Conservation (phyloP, 495 filamentous ascomycete species). For the Aspergillus bertholletiae region DNA sequence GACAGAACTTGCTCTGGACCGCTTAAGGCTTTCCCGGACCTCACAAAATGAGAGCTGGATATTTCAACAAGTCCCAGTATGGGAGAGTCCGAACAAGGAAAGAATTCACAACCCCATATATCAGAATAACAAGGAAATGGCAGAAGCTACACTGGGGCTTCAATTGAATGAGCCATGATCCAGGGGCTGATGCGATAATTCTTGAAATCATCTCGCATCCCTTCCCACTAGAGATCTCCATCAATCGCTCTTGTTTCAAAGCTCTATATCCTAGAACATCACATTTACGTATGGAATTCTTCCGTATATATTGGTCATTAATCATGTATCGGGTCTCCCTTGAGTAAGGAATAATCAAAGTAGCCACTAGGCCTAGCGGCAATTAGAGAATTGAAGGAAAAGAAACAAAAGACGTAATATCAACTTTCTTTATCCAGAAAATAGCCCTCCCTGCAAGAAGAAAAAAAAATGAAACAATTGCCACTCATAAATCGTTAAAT, state of each 20-base stretch:
- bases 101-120: not conserved
- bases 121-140: not conserved
- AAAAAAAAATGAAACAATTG: not conserved
- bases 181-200: not conserved
- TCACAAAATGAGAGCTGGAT: too few relatives aligned
- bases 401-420: not conserved
- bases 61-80: too few relatives aligned
- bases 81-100: too few relatives aligned
- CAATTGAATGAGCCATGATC: not conserved
- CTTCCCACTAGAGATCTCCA: too few relatives aligned
- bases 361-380: not conserved
- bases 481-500: not conserved
- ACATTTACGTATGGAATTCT: too few relatives aligned
- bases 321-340: not conserved
- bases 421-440: not conserved
- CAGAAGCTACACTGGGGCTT: not conserved
- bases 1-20: too few relatives aligned
- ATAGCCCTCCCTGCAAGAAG: not conserved
- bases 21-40: too few relatives aligned
- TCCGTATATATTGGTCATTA: not conserved
- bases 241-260: too few relatives aligned
- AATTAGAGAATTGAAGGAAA: too few relatives aligned
- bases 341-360: too few relatives aligned
- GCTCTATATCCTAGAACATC: too few relatives aligned
- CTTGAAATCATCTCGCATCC: too few relatives aligned